Evolutionary conservation across 2,329 filamentous ascomycete species (phyloP), one percentile per base, ranked within the genome.

Genomic region (Trichoderma oligosporum): DNA sequence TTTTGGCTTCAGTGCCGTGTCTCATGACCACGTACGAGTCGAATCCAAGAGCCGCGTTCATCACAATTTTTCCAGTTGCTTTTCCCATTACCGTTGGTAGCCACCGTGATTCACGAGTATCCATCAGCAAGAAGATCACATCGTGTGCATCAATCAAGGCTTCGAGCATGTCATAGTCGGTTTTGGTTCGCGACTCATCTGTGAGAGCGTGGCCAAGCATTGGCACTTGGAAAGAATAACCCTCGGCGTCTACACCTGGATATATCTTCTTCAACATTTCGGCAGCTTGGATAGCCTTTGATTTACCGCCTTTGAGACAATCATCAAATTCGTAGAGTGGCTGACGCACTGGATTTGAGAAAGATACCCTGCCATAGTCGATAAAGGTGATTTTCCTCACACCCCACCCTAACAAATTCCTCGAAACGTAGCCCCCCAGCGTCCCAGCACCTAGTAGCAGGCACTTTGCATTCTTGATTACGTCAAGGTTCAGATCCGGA

Each of bases 1-100:
- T 75, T 39, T 74, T 70, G 3, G 78, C 77, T 63, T 84, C 82
- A 5, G 90, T 79, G 1, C 94, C 94, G 71, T 99, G 94, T 57
- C 94, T 84, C 94, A 99, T 97, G 33, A 96, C 91, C 2, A 99
- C 91, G 66, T 90, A 99, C 0, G 91, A 94, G 73, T 99, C 94
- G 67, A 99, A 99, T 0, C 94, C 94, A 3, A 99, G 80, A 1
- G 94, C 94, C 7, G 93, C 91, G 71, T 97, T 99, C 82, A 99
- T 87, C 22, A 99, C 93, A 61, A 97, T 90, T 75, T 99, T 99
- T 31, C 88, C 89, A 2, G 86, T 83, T 3, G 92, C 87, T 73
- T 97, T 99, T 38, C 88, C 93, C 86, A 99, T 96, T 14, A 99
- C 84, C 0, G 93, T 97, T 1, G 94, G 94, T 38, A 99, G 78